These are phyloP conservation scores for Calonectria leucothoes DNA, from an alignment of 2,329 filamentous ascomycete genomes.

Conservation along the genomic window DNA sequence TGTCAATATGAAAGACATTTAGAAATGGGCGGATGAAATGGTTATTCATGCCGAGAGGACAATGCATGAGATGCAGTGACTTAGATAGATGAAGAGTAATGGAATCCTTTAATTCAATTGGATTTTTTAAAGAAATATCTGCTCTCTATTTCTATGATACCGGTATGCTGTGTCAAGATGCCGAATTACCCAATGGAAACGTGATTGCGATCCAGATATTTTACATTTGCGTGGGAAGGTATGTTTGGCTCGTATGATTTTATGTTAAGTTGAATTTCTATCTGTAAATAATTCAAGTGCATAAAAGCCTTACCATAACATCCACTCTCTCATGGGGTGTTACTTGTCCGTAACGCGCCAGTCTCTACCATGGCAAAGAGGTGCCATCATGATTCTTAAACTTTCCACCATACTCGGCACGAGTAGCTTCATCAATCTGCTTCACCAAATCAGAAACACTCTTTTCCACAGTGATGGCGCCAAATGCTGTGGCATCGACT, in stretches of 20 bases:
- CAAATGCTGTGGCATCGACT: not conserved
- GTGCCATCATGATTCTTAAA: not conserved
- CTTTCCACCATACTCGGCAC: not conserved
- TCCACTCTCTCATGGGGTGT: no score
- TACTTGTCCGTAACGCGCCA: no score
- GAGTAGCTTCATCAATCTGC: not conserved
- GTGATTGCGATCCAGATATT: no score
- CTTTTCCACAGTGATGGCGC: not conserved
- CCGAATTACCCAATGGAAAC: no score
- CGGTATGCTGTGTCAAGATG: no score
- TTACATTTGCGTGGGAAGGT: no score
- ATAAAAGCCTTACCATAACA: not conserved
- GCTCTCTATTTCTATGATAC: no score
- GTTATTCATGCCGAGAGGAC: conserved; percentile 46
- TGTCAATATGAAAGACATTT: conserved; percentile 38
- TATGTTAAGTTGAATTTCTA: not conserved
- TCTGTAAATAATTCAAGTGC: not conserved
- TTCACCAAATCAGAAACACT: not conserved
- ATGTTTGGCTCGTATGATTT: no score
- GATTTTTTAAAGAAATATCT: no score
- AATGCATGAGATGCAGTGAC: conserved; percentile 42
- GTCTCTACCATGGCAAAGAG: not conserved
- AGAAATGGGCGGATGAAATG: conserved; percentile 42
- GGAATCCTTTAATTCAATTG: no score
- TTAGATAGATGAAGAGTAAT: not conserved